Evolutionary conservation across 2,329 filamentous ascomycete species (phyloP).

Genomic region (Pseudopyricularia cyperi): DNA sequence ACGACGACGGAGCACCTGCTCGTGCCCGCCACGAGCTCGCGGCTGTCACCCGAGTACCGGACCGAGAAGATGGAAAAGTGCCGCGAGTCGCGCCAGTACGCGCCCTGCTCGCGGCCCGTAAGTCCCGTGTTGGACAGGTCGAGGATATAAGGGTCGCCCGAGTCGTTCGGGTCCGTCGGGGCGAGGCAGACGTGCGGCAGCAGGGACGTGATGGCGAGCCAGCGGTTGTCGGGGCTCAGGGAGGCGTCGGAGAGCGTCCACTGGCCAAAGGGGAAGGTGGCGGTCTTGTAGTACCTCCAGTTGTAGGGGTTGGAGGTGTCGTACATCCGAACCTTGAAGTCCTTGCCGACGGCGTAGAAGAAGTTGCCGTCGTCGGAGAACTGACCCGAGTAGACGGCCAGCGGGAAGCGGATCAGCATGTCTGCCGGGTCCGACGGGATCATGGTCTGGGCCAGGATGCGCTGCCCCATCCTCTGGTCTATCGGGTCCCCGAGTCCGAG

Average conservation of each 20-base stretch:
- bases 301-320: conserved; percentile 91
- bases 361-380: conserved; percentile 97
- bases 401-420: conserved; percentile 75
- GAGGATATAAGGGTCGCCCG: conserved; percentile 66
- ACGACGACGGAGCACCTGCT: conserved; percentile 69
- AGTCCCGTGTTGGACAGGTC: conserved; percentile 48
- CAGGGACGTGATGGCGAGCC: conserved; percentile 85
- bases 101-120: conserved; percentile 12
- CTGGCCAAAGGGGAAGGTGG: conserved; percentile 70
- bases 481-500: conserved; percentile 54
- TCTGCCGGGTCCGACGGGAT: conserved; percentile 69
- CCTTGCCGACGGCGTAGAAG: conserved; percentile 84
- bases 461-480: conserved; percentile 46
- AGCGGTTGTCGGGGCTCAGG: conserved; percentile 81
- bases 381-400: conserved; percentile 85
- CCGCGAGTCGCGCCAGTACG: conserved; percentile 16
- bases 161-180: conserved; percentile 72
- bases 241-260: conserved; percentile 97
- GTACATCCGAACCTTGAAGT: conserved; percentile 93
- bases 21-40: conserved; percentile 83
- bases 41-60: conserved; percentile 82
- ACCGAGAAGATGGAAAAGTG: conserved; percentile 72
- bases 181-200: conserved; percentile 73
- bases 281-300: conserved; percentile 93
- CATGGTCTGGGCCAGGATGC: conserved; percentile 57